phyloP scores from a whole-genome alignment of 345 rosid genomes.

The Salix koriyanagi region DNA sequence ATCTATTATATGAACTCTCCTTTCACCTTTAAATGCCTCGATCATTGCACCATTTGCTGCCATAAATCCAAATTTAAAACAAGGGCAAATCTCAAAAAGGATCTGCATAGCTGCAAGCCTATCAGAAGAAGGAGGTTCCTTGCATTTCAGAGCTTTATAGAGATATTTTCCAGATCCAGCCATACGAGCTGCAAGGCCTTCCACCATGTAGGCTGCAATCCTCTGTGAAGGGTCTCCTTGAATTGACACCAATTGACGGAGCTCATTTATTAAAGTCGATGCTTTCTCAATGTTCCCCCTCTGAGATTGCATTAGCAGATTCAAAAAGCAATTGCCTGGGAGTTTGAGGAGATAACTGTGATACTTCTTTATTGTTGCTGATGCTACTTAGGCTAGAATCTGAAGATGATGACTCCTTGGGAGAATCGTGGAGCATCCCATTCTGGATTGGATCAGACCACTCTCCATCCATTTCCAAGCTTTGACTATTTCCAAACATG shows the following conservation, averaged over 20 bases:
- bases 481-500: slow-evolving; percentile 33
- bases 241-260: slow-evolving; percentile 73
- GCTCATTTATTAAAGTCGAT: slow-evolving; percentile 55
- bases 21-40: slow-evolving; percentile 70
- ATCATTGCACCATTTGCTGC: slow-evolving; percentile 84
- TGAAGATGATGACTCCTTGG: slow-evolving; percentile 75
- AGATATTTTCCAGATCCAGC: slow-evolving; percentile 83
- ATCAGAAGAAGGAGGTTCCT: slow-evolving; percentile 92
- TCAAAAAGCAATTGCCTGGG: slow-evolving; percentile 71
- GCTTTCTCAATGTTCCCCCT: slow-evolving; percentile 68
- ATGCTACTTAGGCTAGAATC: slow-evolving; percentile 69
- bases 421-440: slow-evolving; percentile 57
- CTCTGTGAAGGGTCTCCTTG: slow-evolving; percentile 95
- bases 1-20: slow-evolving; percentile 75
- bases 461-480: slow-evolving; percentile 81
- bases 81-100: slow-evolving; percentile 94
- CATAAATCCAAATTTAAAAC: slow-evolving; percentile 90
- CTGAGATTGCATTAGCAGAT: slow-evolving; percentile 67
- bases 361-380: slow-evolving; percentile 58
- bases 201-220: slow-evolving; percentile 96
- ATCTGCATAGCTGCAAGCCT: slow-evolving; percentile 99
- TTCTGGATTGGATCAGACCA: slow-evolving; percentile 58
- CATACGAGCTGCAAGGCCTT: slow-evolving; percentile 95
- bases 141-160: slow-evolving; percentile 86
- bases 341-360: slow-evolving; percentile 42